These are phyloP conservation scores for Globisporangium lucens DNA, from an alignment of 352 stramenopile species.

Conservation along the genomic window DNA sequence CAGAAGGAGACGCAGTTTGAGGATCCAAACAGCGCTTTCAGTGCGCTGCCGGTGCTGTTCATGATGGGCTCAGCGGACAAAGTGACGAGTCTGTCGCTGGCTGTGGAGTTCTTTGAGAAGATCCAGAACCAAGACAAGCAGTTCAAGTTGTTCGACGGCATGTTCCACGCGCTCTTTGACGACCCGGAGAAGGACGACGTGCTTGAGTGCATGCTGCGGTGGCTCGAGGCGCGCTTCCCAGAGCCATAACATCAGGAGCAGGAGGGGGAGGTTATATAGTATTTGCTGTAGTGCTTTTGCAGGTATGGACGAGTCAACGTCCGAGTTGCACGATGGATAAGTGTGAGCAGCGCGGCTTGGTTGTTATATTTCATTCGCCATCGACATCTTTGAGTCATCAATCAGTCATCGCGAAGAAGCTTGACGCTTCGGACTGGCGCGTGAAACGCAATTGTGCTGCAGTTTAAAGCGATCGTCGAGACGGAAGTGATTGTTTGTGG, in stretches of 20 bases:
- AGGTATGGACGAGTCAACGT: no score
- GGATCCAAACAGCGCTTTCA: conserved; percentile 23
- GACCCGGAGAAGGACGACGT: conserved; percentile 52
- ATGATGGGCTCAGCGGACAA: conserved; percentile 48
- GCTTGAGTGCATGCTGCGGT: conserved; percentile 30
- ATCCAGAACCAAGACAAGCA: conserved; percentile 45
- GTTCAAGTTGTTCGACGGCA: conserved; percentile 44
- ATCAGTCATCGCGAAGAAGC: no score
- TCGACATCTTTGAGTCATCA: no score
- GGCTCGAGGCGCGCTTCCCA: conserved; percentile 42
- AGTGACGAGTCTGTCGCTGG: conserved; percentile 39
- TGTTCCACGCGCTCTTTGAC: conserved; percentile 57
- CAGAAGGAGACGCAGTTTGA: conserved; percentile 27
- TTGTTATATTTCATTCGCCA: no score
- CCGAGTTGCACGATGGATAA: no score
- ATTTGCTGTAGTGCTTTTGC: no score
- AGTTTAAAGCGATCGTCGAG: no score
- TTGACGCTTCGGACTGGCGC: no score
- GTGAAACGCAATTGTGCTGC: no score
- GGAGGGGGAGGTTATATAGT: background rate
- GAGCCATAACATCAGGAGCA: background rate
- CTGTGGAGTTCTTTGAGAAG: conserved; percentile 35
- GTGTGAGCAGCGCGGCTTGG: no score
- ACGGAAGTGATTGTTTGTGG: no score
- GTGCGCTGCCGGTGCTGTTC: conserved; percentile 20